These are phyloP conservation scores for Alternaria burnsii DNA, from an alignment of 2,329 filamentous ascomycete genomes.

Conservation along the genomic window DNA sequence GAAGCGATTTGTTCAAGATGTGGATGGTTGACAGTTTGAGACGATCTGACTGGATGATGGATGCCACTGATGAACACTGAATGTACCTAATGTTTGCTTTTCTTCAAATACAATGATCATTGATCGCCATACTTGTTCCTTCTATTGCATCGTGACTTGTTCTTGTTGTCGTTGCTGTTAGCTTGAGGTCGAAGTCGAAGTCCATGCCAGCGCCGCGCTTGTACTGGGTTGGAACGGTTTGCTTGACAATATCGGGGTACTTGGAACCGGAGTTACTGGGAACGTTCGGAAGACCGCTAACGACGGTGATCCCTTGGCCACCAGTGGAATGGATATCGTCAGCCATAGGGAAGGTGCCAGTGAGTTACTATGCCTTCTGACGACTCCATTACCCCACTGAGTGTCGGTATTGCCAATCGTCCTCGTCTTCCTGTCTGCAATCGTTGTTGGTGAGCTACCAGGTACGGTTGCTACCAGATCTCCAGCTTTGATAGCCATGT, in stretches of 20 bases:
- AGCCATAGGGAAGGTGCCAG: background rate
- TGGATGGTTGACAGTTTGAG: constrained; percentile 25
- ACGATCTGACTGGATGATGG: constrained; percentile 32
- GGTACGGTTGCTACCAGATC: too few relatives aligned
- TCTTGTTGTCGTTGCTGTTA: background rate
- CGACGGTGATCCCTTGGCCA: background rate
- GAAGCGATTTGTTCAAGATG: constrained; percentile 22
- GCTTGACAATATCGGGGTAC: background rate
- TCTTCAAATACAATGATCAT: constrained; percentile 22
- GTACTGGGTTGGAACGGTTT: background rate
- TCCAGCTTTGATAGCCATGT: too few relatives aligned
- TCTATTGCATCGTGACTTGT: constrained; percentile 13
- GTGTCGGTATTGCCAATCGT: constrained; percentile 34
- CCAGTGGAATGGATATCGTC: background rate
- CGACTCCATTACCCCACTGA: background rate
- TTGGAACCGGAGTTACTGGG: background rate
- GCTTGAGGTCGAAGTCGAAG: background rate
- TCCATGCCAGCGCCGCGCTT: background rate
- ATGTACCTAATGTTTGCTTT: constrained; percentile 16
- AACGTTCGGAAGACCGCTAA: background rate
- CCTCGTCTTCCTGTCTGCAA: constrained; percentile 3
- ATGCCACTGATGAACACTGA: constrained; percentile 13
- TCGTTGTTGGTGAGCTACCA: too few relatives aligned
- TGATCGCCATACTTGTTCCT: constrained; percentile 20
- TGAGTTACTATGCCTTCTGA: background rate